Conservation (phyloP, 2,329 filamentous ascomycete species). For the Paraphaeosphaeria sporulosa region DNA sequence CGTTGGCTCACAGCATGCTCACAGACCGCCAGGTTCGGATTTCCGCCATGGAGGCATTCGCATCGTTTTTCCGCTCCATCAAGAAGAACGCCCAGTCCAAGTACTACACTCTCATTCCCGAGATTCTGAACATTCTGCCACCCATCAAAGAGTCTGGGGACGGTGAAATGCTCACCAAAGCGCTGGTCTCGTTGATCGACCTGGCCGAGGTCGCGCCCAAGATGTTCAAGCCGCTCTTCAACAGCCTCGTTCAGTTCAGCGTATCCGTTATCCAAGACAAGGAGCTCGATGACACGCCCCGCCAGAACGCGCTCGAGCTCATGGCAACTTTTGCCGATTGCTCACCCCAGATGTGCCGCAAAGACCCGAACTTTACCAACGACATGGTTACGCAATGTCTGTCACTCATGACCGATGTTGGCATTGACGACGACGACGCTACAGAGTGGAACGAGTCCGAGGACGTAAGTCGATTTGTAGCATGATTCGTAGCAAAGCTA, state of each 20-base stretch:
- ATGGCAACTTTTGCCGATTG: conserved; percentile 99
- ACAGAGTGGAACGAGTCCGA: conserved; percentile 92
- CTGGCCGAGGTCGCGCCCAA: conserved; percentile 92
- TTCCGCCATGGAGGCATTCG: conserved; percentile 95
- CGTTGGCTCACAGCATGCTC: conserved; percentile 12
- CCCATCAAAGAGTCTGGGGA: conserved; percentile 92
- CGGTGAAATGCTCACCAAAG: conserved; percentile 89
- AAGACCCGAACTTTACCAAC: conserved; percentile 87
- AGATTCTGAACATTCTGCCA: conserved; percentile 92
- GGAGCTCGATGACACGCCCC: conserved; percentile 85
- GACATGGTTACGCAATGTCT: conserved; percentile 99
- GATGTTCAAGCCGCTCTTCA: conserved; percentile 97
- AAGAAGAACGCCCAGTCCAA: conserved; percentile 87
- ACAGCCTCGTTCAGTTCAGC: conserved; percentile 89
- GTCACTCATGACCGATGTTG: conserved; percentile 97
- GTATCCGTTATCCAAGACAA: conserved; percentile 96
- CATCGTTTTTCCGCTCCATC: conserved; percentile 92
- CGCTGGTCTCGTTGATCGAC: conserved; percentile 89
- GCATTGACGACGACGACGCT: conserved; percentile 92
- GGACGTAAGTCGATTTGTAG: conserved; percentile 69
- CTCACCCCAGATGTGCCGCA: conserved; percentile 91
- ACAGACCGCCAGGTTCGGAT: conserved; percentile 74
- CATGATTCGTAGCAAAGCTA: not conserved
- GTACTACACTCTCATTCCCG: conserved; percentile 85
- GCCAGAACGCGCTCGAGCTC: conserved; percentile 93